Conservation (phyloP, 768 basidiomycete species). For the Steccherinum ochraceum region DNA sequence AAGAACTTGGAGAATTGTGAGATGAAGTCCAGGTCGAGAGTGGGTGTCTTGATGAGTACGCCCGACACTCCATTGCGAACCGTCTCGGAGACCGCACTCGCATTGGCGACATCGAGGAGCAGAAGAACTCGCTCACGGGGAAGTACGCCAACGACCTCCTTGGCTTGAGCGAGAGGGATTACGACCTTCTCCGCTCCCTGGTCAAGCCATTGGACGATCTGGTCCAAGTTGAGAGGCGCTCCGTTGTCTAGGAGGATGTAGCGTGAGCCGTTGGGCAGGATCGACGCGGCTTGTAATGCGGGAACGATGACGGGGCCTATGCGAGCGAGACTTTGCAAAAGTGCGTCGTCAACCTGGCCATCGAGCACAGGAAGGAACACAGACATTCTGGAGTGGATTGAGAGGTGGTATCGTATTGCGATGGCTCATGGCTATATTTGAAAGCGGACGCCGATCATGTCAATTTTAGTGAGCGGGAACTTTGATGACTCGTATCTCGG, state of each 20-base stretch:
- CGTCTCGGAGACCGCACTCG: conserved; percentile 70
- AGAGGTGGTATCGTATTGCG: neutral
- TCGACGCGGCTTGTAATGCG: conserved; percentile 7
- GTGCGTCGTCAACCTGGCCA: conserved; percentile 31
- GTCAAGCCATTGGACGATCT: conserved; percentile 64
- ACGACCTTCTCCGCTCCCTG: conserved; percentile 77
- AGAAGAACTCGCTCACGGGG: conserved; percentile 71
- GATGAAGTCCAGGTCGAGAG: conserved; percentile 70
- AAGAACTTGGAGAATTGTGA: conserved; percentile 75
- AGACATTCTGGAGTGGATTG: conserved; percentile 16
- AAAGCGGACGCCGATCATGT: too few species aligned
- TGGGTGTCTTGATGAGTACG: conserved; percentile 70
- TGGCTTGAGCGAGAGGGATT: conserved; percentile 58
- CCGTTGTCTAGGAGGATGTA: conserved; percentile 55
- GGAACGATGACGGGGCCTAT: conserved; percentile 73
- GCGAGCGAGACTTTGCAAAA: conserved; percentile 59
- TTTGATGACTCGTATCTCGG: too few species aligned
- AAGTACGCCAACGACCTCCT: conserved; percentile 59
- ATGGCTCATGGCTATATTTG: neutral
- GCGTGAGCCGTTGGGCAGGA: conserved; percentile 24
- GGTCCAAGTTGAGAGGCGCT: conserved; percentile 40
- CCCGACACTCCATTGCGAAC: conserved; percentile 70
- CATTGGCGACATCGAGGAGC: conserved; percentile 66
- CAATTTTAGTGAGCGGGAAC: too few species aligned
- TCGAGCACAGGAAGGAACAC: conserved; percentile 48